These are phyloP conservation scores for Entomophthora muscae DNA, from an alignment of 371 early-diverging fungal genomes.

Conservation along the genomic window DNA sequence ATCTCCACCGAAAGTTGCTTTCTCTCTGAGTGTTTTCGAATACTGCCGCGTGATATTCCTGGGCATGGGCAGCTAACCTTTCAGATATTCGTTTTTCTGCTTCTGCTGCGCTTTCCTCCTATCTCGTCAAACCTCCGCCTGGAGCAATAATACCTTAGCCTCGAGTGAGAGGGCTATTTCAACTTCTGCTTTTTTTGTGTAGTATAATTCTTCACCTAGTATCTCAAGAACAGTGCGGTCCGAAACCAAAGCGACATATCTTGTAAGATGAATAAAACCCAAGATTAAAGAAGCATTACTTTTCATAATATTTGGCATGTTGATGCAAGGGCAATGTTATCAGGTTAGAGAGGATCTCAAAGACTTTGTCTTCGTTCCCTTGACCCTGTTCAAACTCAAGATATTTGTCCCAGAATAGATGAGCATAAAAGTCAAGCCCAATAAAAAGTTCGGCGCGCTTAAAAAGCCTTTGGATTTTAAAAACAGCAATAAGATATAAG, in stretches of 20 bases:
- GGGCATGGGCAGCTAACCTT: conserved; percentile 20
- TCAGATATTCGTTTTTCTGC: neutral
- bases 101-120: neutral
- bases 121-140: too few species aligned
- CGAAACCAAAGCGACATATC: neutral
- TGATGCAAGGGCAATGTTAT: conserved; percentile 50
- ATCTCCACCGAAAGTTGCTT: conserved; percentile 9
- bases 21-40: neutral
- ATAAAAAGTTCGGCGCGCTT: conserved; percentile 38
- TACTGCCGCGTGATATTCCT: neutral
- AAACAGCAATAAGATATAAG: neutral
- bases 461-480: neutral
- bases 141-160: neutral
- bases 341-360: conserved; percentile 31
- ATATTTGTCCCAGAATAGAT: conserved; percentile 54
- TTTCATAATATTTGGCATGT: conserved; percentile 48
- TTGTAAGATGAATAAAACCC: neutral
- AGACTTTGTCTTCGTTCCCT: conserved; percentile 19
- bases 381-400: conserved; percentile 36
- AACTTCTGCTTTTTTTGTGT: neutral
- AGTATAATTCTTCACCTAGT: neutral
- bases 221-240: neutral
- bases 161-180: neutral
- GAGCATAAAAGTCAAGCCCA: conserved; percentile 44
- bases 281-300: conserved; percentile 16